A percentile compares a stretch with the other conserved stretches of the same genome.
phyloP scores from a whole-genome alignment of 2,329 filamentous ascomycete genomes.

The Aspergillus neotritici region DNA sequence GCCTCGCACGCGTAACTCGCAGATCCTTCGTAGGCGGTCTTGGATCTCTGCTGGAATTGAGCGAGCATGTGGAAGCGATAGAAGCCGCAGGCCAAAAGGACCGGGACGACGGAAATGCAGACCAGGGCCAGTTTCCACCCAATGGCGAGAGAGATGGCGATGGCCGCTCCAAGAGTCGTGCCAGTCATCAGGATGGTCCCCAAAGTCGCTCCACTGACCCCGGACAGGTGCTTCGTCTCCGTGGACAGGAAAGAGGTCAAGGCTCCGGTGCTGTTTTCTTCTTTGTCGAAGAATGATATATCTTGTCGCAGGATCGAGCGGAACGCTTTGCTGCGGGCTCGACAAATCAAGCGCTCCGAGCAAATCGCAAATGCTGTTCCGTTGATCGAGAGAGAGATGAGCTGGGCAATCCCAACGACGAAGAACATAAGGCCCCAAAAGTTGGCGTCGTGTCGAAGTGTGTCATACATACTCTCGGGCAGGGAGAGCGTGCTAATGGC shows the following conservation, averaged over 20 bases:
- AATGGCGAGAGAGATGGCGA: constrained; percentile 64
- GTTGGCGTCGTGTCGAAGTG: constrained; percentile 64
- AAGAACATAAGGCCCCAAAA: constrained; percentile 90
- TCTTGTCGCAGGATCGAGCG: constrained; percentile 86
- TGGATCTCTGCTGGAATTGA: constrained; percentile 71
- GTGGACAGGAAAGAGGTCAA: constrained; percentile 85
- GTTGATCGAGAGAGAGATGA: constrained; percentile 63
- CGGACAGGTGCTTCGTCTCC: constrained; percentile 81
- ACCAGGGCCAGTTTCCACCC: constrained; percentile 87
- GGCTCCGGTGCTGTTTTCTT: constrained; percentile 83
- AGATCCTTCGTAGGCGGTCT: constrained; percentile 70
- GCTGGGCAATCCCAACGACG: constrained; percentile 70
- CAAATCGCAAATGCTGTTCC: constrained; percentile 74
- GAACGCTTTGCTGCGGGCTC: constrained; percentile 77
- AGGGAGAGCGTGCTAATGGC: constrained; percentile 68
- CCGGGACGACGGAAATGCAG: constrained; percentile 69
- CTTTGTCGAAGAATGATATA: constrained; percentile 82
- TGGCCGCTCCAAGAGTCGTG: constrained; percentile 72
- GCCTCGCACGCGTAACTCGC: constrained; percentile 89
- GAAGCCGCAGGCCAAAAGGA: constrained; percentile 76
- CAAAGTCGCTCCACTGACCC: constrained; percentile 79
- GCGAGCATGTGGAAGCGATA: constrained; percentile 80
- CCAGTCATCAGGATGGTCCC: constrained; percentile 76
- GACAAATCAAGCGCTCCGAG: constrained; percentile 78
- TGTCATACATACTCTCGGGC: constrained; percentile 45